Base-by-base conservation (phyloP, 805 yeast genomes). In the Starmerella vitae region DNA sequence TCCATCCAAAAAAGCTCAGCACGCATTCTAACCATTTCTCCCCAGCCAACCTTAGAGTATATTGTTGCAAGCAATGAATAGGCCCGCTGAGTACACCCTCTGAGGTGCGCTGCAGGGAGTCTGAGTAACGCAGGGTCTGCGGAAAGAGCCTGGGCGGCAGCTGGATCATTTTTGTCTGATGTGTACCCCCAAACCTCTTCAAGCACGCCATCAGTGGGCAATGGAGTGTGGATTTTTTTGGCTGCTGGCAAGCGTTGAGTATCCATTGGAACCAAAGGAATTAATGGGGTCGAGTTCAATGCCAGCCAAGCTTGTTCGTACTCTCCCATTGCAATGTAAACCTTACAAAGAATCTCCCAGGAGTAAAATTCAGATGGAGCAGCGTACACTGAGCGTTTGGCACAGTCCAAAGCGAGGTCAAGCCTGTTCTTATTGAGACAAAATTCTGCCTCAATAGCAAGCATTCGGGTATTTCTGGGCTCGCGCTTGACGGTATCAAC, bases 1-100 rank as follows among this genome's bases (percentile, higher is more conserved):
- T 76, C 82, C 85, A 88, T 88, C 8, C 83, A 73, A 59, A 88
- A 88, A 0, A 80, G 75, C 15, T 66, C 62, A 1, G 85, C 73
- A 42, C 94, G 72, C 28, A 76, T 53, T 41, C 65, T 63, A 47
- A 86, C 65, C 26, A 84, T 58, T 26, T 68, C 71, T 49, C 82
- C 83, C 98, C 98, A 88, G 3, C 95, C 95, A 30, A 76, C 63
- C 19, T 67, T 60, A 15, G 76, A 68, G 3, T 76, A 73, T 47
- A 91, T 69, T 7, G 73, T 64, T 4, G 93, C 74, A 41, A 88
- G 59, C 40, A 85, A 59, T 31, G 76, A 77, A 56, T 83, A 88
- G 1, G 81, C 82, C 38, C 60, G 61, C 22, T 62, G 59, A 44
- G 72, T 71, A 1, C 81, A 72, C 4, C 75, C 71, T 32, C 68